Base-by-base conservation (phyloP, 2,329 filamentous ascomycete species). In the Fusarium circinatum region DNA sequence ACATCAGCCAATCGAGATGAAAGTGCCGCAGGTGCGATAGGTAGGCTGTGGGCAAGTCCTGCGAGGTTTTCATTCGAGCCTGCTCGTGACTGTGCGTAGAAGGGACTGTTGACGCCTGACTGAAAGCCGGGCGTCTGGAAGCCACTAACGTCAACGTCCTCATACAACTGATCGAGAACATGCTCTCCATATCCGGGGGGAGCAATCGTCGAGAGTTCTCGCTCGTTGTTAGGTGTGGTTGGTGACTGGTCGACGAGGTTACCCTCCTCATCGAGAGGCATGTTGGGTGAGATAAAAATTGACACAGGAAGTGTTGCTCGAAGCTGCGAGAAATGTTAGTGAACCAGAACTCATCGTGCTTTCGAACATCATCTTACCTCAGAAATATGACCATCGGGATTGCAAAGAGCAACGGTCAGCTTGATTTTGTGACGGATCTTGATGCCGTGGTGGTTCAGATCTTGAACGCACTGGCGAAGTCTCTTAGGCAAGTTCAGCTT, bases 111-210 rank as follows among this genome's bases (percentile, higher is more conserved):
- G 65, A 94, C 88, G n/a, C 92, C 91, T 61, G 93, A 92, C 84
- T 86, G 89, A 41, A 89, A 85, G 3, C 88, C 90, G 2, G 94
- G 93, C 0, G 93, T 95, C 83, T 95, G 92, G 80, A 95, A 93
- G n/a, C 94, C 94, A 60, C 88, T 90, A 14, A 90, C 88, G 76
- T 98, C 94, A 65, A 98, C 89, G 70, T 96, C 94, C 75, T 94
- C 94, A 83, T 97, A 99, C 3, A 98, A 87, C 80, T 94, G 92
- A 81, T 99, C 96, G 32, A 98, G 89, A 49, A 93, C 89, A 81
- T 98, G 96, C 78, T 96, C 90, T 68, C 94, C 95, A 78, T 99
- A 99, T 44, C 95, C 90, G 1, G 96, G 96, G n/a, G 96, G 96
- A 17, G 96, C 95, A 66, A 93, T 89, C 32, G 89, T 88, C 26